A percentile compares a stretch with the other conserved stretches of the same genome.
These are phyloP conservation scores for Pseudocercospora pini-densiflorae DNA, from an alignment of 2,329 filamentous ascomycete genomes.

Conservation along the genomic window DNA sequence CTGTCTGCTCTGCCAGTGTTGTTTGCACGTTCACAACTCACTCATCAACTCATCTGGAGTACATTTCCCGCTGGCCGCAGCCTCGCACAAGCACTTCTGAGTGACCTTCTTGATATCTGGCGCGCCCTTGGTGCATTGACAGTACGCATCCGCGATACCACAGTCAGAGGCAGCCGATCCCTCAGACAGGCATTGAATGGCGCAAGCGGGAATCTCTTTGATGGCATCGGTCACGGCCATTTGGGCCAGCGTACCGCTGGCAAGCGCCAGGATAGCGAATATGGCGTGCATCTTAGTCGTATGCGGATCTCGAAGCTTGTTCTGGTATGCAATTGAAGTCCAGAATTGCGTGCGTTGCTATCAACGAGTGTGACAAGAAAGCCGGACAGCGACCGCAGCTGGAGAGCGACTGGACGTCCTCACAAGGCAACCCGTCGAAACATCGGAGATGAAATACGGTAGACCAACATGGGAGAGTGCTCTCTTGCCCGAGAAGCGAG, in stretches of 20 bases:
- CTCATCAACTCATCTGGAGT: conserved; percentile 2
- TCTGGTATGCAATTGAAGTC: neutral
- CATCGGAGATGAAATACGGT: neutral
- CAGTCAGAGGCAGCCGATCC: neutral
- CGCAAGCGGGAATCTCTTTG: conserved; percentile 1
- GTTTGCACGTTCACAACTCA: neutral
- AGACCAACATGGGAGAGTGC: neutral
- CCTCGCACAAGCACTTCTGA: conserved; percentile 2
- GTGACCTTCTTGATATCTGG: neutral
- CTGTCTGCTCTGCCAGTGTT: neutral
- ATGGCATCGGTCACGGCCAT: conserved; percentile 2
- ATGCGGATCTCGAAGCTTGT: neutral
- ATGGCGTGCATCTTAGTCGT: neutral
- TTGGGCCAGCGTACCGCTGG: neutral
- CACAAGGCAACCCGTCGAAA: neutral
- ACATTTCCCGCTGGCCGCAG: conserved; percentile 3
- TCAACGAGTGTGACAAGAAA: neutral
- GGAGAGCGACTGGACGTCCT: neutral
- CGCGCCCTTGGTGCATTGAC: neutral
- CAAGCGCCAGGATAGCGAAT: neutral
- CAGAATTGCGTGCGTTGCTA: neutral
- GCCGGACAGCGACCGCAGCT: neutral
- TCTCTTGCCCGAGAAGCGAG: neutral
- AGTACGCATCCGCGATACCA: conserved; percentile 2
- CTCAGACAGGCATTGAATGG: neutral